phyloP scores from a whole-genome alignment of 306 rosid genomes.

The Comarum palustre region DNA sequence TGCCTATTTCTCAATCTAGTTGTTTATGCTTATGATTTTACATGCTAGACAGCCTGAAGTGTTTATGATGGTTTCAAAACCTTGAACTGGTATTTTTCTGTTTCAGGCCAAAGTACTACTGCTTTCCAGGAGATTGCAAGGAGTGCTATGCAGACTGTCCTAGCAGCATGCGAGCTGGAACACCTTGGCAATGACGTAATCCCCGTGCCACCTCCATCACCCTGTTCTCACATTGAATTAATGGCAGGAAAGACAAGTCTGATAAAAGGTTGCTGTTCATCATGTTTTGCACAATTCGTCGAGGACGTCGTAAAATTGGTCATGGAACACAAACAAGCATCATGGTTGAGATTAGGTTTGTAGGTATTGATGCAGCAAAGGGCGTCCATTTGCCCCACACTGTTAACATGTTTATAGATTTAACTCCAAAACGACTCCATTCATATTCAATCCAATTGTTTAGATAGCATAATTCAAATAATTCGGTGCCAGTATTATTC shows the following conservation, averaged over 20 bases:
- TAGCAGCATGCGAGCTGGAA: slow-evolving; percentile 77
- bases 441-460: slow-evolving; percentile 29
- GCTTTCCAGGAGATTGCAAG: slow-evolving; percentile 48
- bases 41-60: background rate
- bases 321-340: slow-evolving; percentile 41
- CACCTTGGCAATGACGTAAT: slow-evolving; percentile 52
- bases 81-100: slow-evolving; percentile 27
- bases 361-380: slow-evolving; percentile 34
- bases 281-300: slow-evolving; percentile 75
- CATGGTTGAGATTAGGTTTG: slow-evolving; percentile 64
- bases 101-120: slow-evolving; percentile 49
- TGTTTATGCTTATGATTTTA: background rate
- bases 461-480: slow-evolving; percentile 17
- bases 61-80: slow-evolving; percentile 11
- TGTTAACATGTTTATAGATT: slow-evolving; percentile 59
- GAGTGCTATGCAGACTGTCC: slow-evolving; percentile 56
- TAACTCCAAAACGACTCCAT: slow-evolving; percentile 28
- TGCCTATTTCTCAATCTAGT: slow-evolving; percentile 2
- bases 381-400: slow-evolving; percentile 28
- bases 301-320: slow-evolving; percentile 62
- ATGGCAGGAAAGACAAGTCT: slow-evolving; percentile 50
- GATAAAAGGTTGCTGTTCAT: slow-evolving; percentile 68
- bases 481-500: background rate
- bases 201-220: slow-evolving; percentile 51
- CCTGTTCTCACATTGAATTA: slow-evolving; percentile 67